These are phyloP conservation scores for Inga oerstediana DNA, from an alignment of 306 rosid species.

Conservation along the genomic window DNA sequence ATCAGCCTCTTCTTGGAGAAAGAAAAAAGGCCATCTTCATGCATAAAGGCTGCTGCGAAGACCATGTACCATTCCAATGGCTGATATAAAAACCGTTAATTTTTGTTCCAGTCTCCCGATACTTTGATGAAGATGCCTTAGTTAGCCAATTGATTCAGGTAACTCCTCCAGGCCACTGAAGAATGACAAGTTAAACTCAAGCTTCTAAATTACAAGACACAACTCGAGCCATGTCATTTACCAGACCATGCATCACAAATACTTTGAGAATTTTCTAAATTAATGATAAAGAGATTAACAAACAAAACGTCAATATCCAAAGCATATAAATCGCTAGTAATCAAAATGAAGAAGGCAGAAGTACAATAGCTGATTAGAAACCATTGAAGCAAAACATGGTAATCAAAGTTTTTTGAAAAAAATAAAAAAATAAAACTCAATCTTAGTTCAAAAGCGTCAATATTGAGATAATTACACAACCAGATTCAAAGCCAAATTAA, in stretches of 20 bases:
- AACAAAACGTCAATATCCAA: neutral
- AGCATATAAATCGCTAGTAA: neutral
- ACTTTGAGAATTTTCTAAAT: neutral
- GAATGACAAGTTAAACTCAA: neutral
- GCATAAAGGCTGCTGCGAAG: constrained; percentile 36
- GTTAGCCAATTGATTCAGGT: neutral
- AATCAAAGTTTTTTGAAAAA: neutral
- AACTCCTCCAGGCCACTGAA: neutral
- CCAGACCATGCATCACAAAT: neutral
- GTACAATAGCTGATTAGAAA: neutral
- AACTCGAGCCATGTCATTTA: neutral
- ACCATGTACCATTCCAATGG: constrained; percentile 41
- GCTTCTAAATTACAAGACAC: neutral
- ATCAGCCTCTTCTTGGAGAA: constrained; percentile 39
- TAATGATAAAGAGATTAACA: neutral
- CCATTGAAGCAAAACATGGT: neutral
- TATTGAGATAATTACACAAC: neutral
- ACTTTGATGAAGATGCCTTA: neutral
- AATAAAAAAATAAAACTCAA: neutral
- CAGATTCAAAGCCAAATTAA: neutral
- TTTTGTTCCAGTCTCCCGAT: neutral
- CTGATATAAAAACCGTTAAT: neutral
- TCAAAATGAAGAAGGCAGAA: neutral
- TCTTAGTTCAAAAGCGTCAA: neutral
- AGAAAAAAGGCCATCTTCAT: constrained; percentile 21